phyloP scores from a whole-genome alignment of 2,329 filamentous ascomycete species.

The Teratosphaeria destructans region DNA sequence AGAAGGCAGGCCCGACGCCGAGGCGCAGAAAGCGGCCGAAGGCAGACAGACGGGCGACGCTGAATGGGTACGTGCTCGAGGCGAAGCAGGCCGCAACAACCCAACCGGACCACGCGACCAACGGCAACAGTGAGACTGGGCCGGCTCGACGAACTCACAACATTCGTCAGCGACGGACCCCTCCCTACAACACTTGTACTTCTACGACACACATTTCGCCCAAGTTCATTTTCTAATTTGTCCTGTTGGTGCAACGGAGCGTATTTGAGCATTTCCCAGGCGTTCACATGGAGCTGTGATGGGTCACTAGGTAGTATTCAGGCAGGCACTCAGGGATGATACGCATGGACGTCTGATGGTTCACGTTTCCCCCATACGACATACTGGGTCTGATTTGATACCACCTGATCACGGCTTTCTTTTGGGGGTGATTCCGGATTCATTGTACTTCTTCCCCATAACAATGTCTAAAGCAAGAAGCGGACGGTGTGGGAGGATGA shows the following conservation, averaged over 20 bases:
- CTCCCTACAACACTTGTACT: neutral
- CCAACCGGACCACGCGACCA: constrained; percentile 4
- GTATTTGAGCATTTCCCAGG: neutral
- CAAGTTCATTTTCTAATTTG: neutral
- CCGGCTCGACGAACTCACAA: neutral
- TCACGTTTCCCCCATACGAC: neutral
- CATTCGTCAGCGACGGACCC: neutral
- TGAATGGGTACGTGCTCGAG: constrained; percentile 4
- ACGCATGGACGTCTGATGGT: neutral
- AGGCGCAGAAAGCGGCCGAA: constrained; percentile 36
- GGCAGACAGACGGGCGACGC: constrained; percentile 4
- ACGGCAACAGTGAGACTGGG: neutral
- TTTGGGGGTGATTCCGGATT: neutral
- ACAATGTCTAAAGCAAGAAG: neutral
- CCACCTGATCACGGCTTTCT: neutral
- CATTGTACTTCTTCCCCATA: neutral
- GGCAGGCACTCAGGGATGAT: neutral
- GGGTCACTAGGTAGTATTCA: neutral
- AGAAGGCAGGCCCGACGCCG: constrained; percentile 29
- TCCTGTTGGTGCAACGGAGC: neutral
- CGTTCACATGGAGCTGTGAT: neutral
- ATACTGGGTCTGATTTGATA: neutral
- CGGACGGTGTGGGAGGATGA: neutral
- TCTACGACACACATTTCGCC: neutral
- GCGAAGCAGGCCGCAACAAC: constrained; percentile 5